Base-by-base conservation (phyloP, 2,329 filamentous ascomycete genomes). In the Trichoderma atroviride region DNA sequence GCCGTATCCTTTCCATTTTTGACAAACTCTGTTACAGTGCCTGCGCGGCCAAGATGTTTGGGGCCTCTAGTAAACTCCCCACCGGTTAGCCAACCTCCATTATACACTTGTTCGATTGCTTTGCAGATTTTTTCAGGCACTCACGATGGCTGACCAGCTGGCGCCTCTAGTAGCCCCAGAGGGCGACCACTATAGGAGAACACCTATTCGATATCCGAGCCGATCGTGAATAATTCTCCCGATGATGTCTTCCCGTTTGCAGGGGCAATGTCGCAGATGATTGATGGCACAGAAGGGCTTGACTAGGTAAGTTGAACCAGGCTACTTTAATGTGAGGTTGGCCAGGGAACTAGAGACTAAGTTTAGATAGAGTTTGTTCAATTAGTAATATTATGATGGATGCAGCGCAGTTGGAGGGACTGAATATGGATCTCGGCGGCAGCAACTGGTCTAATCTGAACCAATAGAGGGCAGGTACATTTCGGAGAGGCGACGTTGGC, bases 1-100 rank as follows among this genome's bases (percentile, higher is more conserved):
- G 94, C 95, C 74, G 89, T 87, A 62, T 88, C 84, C 72, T 88
- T 89, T 47, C 93, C 94, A 78, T 97, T 92, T 80, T 98, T 98
- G 74, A 99, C 94, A 76, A 96, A 99, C 76, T 97, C 94, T 68
- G 91, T 90, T 70, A 95, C 84, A 19, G 93, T 89, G 75, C 92
- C 94, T 9, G 94, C 94, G 71, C 96, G 90, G 19, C 95, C 96
- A 19, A 99, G 86, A 75, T 94, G 89, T 79, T 91, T 88, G 27
- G 94, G 89, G 37, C 89, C n/a, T n/a, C n/a, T n/a, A n/a, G n/a
- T n/a, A n/a, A n/a, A n/a, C n/a, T n/a, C n/a, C n/a, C n/a, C n/a
- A n/a, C n/a, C n/a, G n/a, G n/a, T n/a, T n/a, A n/a, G n/a, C n/a
- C n/a, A n/a, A n/a, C n/a, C n/a, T n/a, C n/a, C n/a, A n/a, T n/a